Evolutionary conservation across 225 moss, liverwort and hornwort genomes (phyloP).

Genomic region (Polytrichum commune): DNA sequence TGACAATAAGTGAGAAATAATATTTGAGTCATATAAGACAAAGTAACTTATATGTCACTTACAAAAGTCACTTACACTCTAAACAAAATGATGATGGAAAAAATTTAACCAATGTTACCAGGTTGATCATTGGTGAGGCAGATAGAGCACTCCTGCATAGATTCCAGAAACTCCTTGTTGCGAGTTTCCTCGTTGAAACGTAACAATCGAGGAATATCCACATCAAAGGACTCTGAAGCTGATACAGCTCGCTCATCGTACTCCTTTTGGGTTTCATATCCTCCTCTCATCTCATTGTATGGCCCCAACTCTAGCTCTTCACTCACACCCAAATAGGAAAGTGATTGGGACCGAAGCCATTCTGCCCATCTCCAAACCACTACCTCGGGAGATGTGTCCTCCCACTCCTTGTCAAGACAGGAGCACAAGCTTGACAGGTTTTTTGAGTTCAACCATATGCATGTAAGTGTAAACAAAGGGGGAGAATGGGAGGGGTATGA

Average conservation of each 20-base stretch:
- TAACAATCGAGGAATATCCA: slow-evolving; percentile 55
- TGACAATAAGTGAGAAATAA: too few species aligned
- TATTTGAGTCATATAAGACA: too few species aligned
- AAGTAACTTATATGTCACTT: too few species aligned
- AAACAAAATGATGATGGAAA: neutral
- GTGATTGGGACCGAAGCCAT: slow-evolving; percentile 54
- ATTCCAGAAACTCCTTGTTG: slow-evolving; percentile 48
- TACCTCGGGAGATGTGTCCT: slow-evolving; percentile 43
- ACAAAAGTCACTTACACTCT: too few species aligned
- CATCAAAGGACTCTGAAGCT: slow-evolving; percentile 59
- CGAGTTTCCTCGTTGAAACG: slow-evolving; percentile 50
- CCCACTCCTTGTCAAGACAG: slow-evolving; percentile 46
- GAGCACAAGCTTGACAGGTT: slow-evolving; percentile 47
- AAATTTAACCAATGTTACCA: slow-evolving; percentile 13
- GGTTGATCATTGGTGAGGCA: slow-evolving; percentile 50
- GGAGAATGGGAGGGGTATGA: slow-evolving; percentile 68
- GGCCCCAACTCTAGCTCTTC: slow-evolving; percentile 50
- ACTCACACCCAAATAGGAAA: slow-evolving; percentile 34
- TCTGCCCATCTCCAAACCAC: slow-evolving; percentile 61
- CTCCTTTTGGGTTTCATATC: slow-evolving; percentile 14
- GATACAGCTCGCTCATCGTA: slow-evolving; percentile 50
- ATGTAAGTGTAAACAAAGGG: slow-evolving; percentile 56
- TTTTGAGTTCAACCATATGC: slow-evolving; percentile 53
- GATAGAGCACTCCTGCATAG: slow-evolving; percentile 61
- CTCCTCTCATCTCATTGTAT: slow-evolving; percentile 19